Evolutionary conservation across 345 rosid species (phyloP).

Genomic region (Citrus sp.): DNA sequence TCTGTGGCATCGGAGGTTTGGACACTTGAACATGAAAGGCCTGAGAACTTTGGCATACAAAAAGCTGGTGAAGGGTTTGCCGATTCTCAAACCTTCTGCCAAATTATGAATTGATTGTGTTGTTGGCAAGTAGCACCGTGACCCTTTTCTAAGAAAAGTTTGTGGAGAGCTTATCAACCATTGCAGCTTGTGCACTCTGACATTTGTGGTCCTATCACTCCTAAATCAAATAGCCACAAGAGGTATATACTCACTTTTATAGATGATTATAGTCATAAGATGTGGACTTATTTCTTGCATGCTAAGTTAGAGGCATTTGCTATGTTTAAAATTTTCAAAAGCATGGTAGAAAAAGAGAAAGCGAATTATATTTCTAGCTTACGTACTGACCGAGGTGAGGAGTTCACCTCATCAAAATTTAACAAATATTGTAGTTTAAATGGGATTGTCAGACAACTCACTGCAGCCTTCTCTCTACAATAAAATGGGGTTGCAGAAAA

Average conservation of each 20-base stretch:
- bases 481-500: fast-evolving
- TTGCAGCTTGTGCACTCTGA: background rate
- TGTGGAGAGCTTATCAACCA: background rate
- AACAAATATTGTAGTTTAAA: background rate
- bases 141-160: background rate
- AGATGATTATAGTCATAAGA: slow-evolving; percentile 5
- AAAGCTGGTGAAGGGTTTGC: background rate
- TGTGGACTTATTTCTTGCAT: background rate
- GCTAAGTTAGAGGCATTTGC: background rate
- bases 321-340: slow-evolving; percentile 1
- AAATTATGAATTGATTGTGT: background rate
- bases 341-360: background rate
- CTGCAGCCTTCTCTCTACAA: background rate
- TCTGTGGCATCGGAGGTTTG: background rate
- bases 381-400: background rate
- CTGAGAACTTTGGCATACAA: background rate
- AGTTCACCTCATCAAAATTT: background rate
- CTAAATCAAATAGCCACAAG: background rate
- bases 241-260: background rate
- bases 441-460: background rate
- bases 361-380: background rate
- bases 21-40: background rate
- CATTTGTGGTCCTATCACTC: background rate
- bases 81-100: background rate
- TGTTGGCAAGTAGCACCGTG: background rate